Evolutionary conservation across 345 rosid species (phyloP).

Genomic region (Turritis glabra): DNA sequence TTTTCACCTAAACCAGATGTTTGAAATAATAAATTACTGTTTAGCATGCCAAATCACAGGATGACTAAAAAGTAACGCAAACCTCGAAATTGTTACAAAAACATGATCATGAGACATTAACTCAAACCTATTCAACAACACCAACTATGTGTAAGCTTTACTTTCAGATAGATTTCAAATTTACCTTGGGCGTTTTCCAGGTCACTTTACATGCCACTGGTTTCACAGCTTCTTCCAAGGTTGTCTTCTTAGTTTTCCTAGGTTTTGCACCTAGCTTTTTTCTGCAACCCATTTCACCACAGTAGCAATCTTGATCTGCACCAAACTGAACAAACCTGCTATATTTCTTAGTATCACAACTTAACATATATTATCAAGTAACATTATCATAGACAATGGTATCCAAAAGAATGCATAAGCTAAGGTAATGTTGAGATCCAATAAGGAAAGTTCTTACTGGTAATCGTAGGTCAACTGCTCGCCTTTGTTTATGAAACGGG

Average conservation of each 20-base stretch:
- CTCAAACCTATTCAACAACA: neutral
- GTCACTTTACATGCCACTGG: slow-evolving; percentile 68
- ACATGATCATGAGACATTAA: neutral
- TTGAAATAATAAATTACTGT: slow-evolving; percentile 18
- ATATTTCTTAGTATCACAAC: slow-evolving; percentile 49
- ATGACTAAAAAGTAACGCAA: too few relatives aligned
- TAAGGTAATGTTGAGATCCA: slow-evolving; percentile 2
- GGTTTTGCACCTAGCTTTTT: slow-evolving; percentile 79
- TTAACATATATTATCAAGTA: neutral
- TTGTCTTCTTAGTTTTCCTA: slow-evolving; percentile 53
- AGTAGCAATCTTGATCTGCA: slow-evolving; percentile 94
- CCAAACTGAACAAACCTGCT: slow-evolving; percentile 99
- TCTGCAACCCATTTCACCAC: slow-evolving; percentile 78
- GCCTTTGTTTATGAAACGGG: slow-evolving; percentile 70
- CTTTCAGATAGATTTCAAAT: slow-evolving; percentile 40
- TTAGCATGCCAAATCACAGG: neutral
- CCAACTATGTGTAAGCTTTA: slow-evolving; percentile 42
- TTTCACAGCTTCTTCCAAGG: slow-evolving; percentile 64
- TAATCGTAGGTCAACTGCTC: slow-evolving; percentile 95
- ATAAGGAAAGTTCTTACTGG: slow-evolving; percentile 64
- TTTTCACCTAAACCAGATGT: slow-evolving; percentile 51
- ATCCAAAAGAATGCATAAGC: neutral
- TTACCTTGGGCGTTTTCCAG: slow-evolving; percentile 57
- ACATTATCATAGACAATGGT: neutral
- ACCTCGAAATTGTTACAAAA: neutral